phyloP scores from a whole-genome alignment of 2,329 filamentous ascomycete species.

The Fusarium sp. region DNA sequence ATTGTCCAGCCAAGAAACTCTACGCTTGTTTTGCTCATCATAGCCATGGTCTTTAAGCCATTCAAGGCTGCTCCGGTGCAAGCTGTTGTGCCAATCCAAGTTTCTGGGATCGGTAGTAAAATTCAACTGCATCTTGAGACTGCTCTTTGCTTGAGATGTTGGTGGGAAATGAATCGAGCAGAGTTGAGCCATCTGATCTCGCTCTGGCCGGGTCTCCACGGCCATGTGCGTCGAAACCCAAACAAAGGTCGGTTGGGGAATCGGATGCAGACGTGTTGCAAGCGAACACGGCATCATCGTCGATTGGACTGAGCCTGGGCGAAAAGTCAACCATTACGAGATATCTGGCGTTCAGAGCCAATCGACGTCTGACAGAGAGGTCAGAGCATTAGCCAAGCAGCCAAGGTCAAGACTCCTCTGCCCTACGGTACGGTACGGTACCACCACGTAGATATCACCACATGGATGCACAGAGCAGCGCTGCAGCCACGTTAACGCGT shows the following conservation, averaged over 20 bases:
- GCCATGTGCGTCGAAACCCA: slow-evolving; percentile 26
- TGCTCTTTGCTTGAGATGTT: not conserved
- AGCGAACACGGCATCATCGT: slow-evolving; percentile 32
- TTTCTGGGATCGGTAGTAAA: slow-evolving; percentile 10
- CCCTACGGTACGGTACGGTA: slow-evolving; percentile 5
- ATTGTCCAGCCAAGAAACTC: slow-evolving; percentile 23
- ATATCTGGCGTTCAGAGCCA: slow-evolving; percentile 30
- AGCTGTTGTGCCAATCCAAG: slow-evolving; percentile 17
- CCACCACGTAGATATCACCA: slow-evolving; percentile 24
- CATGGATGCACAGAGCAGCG: slow-evolving; percentile 27
- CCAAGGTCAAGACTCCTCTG: slow-evolving; percentile 19
- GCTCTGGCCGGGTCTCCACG: slow-evolving; percentile 12
- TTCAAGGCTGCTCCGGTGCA: slow-evolving; percentile 25
- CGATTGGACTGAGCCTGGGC: slow-evolving; percentile 17
- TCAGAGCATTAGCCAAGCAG: slow-evolving; percentile 18
- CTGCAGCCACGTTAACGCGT: slow-evolving; percentile 30
- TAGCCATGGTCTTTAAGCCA: slow-evolving; percentile 19
- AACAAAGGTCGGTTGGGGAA: slow-evolving; percentile 11
- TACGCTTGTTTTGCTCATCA: slow-evolving; percentile 5
- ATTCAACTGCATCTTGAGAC: slow-evolving; percentile 13
- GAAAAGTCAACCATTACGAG: slow-evolving; percentile 21
- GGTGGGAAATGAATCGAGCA: not conserved
- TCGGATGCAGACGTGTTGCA: slow-evolving; percentile 18
- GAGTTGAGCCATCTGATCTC: slow-evolving; percentile 14
- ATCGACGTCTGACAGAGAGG: slow-evolving; percentile 24